These are phyloP conservation scores for Viola pubescens DNA, from an alignment of 441 rosid genomes.

Conservation along the genomic window DNA sequence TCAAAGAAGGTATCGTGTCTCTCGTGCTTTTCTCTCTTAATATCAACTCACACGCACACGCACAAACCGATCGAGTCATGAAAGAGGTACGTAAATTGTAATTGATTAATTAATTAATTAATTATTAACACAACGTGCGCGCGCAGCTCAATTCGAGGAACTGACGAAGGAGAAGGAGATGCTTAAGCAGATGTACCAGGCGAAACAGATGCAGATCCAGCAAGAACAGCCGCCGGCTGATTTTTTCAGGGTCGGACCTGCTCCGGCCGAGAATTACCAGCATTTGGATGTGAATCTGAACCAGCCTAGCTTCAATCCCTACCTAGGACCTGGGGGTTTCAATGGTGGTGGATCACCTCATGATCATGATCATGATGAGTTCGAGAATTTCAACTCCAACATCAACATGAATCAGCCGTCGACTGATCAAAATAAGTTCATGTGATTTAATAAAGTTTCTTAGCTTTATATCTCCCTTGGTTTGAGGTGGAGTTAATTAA, in stretches of 20 bases:
- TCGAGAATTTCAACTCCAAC: too few species aligned
- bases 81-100: too few species aligned
- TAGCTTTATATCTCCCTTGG: too few species aligned
- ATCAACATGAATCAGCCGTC: too few species aligned
- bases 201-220: background rate
- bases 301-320: background rate
- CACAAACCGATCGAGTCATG: too few species aligned
- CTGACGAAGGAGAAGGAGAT: constrained; percentile 22
- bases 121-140: background rate
- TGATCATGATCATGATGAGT: too few species aligned
- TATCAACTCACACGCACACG: too few species aligned
- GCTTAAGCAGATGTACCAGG: constrained; percentile 2
- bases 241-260: background rate
- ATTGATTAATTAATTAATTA: background rate
- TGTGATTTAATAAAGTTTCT: too few species aligned
- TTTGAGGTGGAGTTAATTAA: too few species aligned
- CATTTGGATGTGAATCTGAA: background rate
- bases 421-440: too few species aligned
- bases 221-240: background rate
- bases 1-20: constrained; percentile 17
- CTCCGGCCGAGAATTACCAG: background rate
- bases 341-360: too few species aligned
- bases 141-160: constrained; percentile 26
- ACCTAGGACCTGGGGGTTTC: background rate
- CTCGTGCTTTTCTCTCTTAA: background rate